Evolutionary conservation across 192 early-diverging fungal species (phyloP).

Genomic region (Radiomyces spectabilis): DNA sequence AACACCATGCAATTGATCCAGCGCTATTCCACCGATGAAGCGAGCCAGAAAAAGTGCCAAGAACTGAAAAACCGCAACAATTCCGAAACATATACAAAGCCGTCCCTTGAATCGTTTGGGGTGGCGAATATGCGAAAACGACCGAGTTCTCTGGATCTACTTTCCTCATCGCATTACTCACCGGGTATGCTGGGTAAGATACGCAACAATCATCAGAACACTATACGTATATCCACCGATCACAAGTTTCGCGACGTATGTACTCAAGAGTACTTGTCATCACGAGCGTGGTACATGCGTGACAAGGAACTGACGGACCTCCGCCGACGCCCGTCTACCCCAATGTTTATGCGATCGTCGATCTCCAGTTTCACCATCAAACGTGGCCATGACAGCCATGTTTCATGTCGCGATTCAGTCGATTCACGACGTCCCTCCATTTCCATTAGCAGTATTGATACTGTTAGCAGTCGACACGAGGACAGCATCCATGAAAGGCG

Average conservation of each 20-base stretch:
- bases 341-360: background rate
- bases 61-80: constrained; percentile 3
- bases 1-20: background rate
- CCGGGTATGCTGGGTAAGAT: constrained; percentile 22
- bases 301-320: background rate
- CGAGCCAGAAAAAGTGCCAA: background rate
- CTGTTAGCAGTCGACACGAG: background rate
- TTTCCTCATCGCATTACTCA: background rate
- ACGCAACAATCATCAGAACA: constrained; percentile 20
- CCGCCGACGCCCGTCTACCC: background rate
- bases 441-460: background rate
- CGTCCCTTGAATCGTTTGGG: background rate
- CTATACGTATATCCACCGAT: constrained; percentile 13
- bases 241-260: constrained; percentile 26
- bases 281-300: constrained; percentile 14
- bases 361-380: background rate
- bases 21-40: constrained; percentile 6
- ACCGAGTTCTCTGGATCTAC: constrained; percentile 13
- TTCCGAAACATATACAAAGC: constrained; percentile 14
- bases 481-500: no score
- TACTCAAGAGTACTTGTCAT: constrained; percentile 23
- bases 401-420: no score
- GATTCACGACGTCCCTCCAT: background rate
- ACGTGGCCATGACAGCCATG: background rate
- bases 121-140: background rate